Conservation (phyloP, 352 stramenopile genomes). For the Globisporangium nunn region DNA sequence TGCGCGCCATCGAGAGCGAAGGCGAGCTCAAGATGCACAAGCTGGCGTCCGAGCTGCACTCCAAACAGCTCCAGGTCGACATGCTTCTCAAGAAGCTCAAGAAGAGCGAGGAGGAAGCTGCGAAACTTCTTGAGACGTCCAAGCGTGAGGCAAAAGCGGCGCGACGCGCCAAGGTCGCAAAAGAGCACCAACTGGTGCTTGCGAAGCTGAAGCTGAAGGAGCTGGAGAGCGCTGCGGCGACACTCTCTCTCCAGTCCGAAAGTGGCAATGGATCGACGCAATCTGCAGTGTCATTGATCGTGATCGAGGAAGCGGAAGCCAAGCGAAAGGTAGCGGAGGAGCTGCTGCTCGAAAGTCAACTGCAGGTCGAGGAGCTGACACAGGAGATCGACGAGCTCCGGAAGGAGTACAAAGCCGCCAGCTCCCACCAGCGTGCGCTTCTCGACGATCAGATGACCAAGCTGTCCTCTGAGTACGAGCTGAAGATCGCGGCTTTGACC, state of each 20-base stretch:
- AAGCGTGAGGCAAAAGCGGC: slow-evolving; percentile 48
- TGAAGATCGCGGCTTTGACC: slow-evolving; percentile 37
- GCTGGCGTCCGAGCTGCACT: slow-evolving; percentile 42
- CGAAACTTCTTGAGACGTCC: slow-evolving; percentile 31
- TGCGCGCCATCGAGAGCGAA: slow-evolving; percentile 42
- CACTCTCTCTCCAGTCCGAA: neutral
- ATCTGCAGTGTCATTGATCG: slow-evolving; percentile 7
- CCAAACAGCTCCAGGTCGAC: slow-evolving; percentile 55
- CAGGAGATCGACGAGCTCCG: slow-evolving; percentile 41
- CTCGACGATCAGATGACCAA: slow-evolving; percentile 34
- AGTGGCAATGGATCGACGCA: neutral
- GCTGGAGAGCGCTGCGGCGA: slow-evolving; percentile 38
- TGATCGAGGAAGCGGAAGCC: slow-evolving; percentile 13
- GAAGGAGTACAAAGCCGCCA: slow-evolving; percentile 25
- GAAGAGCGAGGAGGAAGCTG: slow-evolving; percentile 42
- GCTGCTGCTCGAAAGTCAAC: slow-evolving; percentile 37
- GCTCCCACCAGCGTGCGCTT: slow-evolving; percentile 26
- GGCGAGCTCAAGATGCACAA: slow-evolving; percentile 55
- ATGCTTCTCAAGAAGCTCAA: slow-evolving; percentile 46
- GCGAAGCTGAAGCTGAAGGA: slow-evolving; percentile 55
- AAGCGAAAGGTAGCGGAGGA: slow-evolving; percentile 46
- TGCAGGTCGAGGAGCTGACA: slow-evolving; percentile 51
- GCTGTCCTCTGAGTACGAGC: slow-evolving; percentile 41
- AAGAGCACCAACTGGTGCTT: slow-evolving; percentile 56
- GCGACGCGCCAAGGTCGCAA: slow-evolving; percentile 42